Conservation (phyloP, 768 basidiomycete species). For the Krasilnikovozyma curviuscula region DNA sequence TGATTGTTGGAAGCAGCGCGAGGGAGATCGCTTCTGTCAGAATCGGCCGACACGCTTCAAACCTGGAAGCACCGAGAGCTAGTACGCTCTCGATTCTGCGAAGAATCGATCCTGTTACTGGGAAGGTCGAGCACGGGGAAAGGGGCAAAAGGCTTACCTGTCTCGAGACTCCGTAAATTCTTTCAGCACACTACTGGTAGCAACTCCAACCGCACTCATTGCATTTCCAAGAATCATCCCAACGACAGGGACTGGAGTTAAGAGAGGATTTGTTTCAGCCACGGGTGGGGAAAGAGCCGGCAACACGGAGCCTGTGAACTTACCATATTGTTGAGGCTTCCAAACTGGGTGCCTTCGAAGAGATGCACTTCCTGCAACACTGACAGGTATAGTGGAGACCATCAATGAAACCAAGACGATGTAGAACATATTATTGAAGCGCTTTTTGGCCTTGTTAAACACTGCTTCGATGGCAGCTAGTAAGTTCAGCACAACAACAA, state of each 20-base stretch:
- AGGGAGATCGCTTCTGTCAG: conserved; percentile 46
- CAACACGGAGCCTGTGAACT: no score
- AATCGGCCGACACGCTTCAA: conserved; percentile 65
- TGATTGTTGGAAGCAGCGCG: conserved; percentile 65
- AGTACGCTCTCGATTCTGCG: no score
- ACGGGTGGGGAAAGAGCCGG: neutral
- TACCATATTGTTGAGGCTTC: conserved; percentile 63
- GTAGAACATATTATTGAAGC: conserved; percentile 57
- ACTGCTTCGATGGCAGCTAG: conserved; percentile 47
- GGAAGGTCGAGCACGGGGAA: neutral
- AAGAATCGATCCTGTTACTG: no score
- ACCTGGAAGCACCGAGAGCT: conserved; percentile 37
- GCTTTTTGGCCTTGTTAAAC: conserved; percentile 54
- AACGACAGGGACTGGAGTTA: neutral
- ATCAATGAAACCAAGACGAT: conserved; percentile 49
- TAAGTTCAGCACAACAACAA: conserved; percentile 55
- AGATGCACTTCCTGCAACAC: conserved; percentile 49
- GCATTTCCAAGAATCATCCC: neutral
- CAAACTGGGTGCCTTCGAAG: conserved; percentile 65
- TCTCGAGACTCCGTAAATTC: conserved; percentile 52
- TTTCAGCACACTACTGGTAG: neutral
- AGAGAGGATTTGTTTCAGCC: neutral
- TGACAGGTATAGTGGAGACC: conserved; percentile 57
- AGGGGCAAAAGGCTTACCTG: conserved; percentile 31
- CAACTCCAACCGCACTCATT: neutral